A percentile compares a stretch with the other conserved stretches of the same genome.
Evolutionary conservation across 2,329 filamentous ascomycete species (phyloP).

Genomic region (Trichoderma hamatum): DNA sequence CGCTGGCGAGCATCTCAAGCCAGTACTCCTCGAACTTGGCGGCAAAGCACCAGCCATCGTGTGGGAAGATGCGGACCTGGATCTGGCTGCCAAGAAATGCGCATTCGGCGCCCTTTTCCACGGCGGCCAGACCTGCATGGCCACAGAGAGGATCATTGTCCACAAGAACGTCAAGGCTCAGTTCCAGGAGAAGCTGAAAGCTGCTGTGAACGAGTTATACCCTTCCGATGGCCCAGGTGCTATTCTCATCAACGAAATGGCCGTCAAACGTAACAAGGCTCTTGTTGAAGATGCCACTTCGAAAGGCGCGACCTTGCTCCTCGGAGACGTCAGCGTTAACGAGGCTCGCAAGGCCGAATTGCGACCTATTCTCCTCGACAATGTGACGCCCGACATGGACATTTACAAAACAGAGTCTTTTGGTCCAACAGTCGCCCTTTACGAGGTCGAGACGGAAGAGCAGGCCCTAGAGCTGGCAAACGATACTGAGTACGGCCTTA

Average conservation of each 20-base stretch:
- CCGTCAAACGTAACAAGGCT: slow-evolving; percentile 65
- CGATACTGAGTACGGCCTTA: slow-evolving; percentile 78
- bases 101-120: slow-evolving; percentile 73
- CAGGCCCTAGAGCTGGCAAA: slow-evolving; percentile 76
- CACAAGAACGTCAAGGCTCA: slow-evolving; percentile 50
- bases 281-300: slow-evolving; percentile 68
- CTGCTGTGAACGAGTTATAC: slow-evolving; percentile 47
- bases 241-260: slow-evolving; percentile 69
- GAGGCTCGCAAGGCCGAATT: slow-evolving; percentile 48
- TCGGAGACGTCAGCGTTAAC: slow-evolving; percentile 42
- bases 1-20: slow-evolving; percentile 76
- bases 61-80: slow-evolving; percentile 76
- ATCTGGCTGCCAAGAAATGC: slow-evolving; percentile 69
- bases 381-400: slow-evolving; percentile 67
- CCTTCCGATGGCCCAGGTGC: slow-evolving; percentile 64
- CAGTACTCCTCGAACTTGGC: slow-evolving; percentile 77
- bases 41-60: slow-evolving; percentile 82
- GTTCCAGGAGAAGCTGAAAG: slow-evolving; percentile 52
- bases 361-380: slow-evolving; percentile 68
- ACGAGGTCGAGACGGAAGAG: slow-evolving; percentile 67
- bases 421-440: slow-evolving; percentile 71
- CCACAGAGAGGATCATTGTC: slow-evolving; percentile 72
- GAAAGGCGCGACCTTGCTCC: slow-evolving; percentile 63
- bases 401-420: slow-evolving; percentile 77
- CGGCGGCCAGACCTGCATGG: slow-evolving; percentile 83